Base-by-base conservation (phyloP, 1,284 basidiomycete species). In the Rhizoctonia solani region DNA sequence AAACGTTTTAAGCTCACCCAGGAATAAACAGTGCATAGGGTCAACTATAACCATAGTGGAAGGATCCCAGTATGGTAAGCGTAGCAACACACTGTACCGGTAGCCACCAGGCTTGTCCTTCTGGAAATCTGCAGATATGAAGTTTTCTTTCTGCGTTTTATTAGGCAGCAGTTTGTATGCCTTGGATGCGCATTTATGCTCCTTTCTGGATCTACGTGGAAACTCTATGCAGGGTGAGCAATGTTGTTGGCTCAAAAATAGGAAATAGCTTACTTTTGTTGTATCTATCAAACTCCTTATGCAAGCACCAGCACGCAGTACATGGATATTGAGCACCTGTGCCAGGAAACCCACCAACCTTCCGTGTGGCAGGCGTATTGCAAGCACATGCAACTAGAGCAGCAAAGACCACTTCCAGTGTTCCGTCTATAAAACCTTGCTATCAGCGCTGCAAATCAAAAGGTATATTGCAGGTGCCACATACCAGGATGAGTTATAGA, bases 11-110 rank as follows among this genome's bases (percentile, higher is more conserved):
- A n/a, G 4, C 27, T n/a, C 34, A 68, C 71, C 70, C 16, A 71
- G 44, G 23, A 72, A 58, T 2, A 70, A 25, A 54, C 69, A 70
- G 49, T 72, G 71, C 70, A 72, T 72, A 5, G 67, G 55, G 37
- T 71, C 67, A 19, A 72, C 66, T 1, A 72, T 54, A 5, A 53
- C n/a, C 68, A 69, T 69, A 0, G 21, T 23, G 21, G 65, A 23
- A 1, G 70, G 23, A 53, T 72, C 70, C 58, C 71, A 72, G 50
- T 72, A 71, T 6, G 52, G 37, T 13, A 71, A 41, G 1, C 69
- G 32, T 19, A 52, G 21, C 2, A 70, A 29, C 29, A 58, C 58
- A 41, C 54, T 52, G 23, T 56, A 71, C 4, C 66, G 47, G 9
- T 52, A 39, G 4, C 69, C 66, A 54, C 30, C 32, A n/a, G 52